Evolutionary conservation across 495 filamentous ascomycete genomes (phyloP), one percentile per base, ranked within the genome.

Genomic region (Venustampulla echinocandica): DNA sequence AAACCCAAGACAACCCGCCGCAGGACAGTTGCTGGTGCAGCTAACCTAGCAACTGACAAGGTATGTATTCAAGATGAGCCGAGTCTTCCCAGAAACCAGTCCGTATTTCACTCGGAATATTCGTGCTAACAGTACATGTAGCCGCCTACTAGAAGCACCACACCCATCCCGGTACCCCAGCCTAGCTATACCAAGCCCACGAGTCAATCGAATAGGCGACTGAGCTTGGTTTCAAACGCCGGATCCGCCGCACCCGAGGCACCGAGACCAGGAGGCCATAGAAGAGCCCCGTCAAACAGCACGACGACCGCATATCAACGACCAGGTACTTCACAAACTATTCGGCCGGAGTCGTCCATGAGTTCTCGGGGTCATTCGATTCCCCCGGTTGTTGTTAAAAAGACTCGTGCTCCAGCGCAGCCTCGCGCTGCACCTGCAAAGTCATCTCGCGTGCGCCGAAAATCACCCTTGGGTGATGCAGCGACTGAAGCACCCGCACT

Each of bases 21-120:
- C 34, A 80, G 68, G 48, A 90, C 85, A 0, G 76, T 88, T 33
- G 80, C 77, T 35, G 74, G 72, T 50, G 63, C 69, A 5, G 63
- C 69, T 17, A 65, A 67, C 22, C 48, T 76, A 3, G 63, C 68
- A 4, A 62, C 59, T 20, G 72, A 75, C 15, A 68, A 73, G 58
- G 71, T 70, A 33, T 60, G 61, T 13, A 10, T 50, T 49, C 24
- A 35, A 10, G 5, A 4, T 14, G 18, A 4, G 5, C 5, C n/a
- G 11, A n/a, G 13, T 35, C 41, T 37, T 36, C 45, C 51, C 56
- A 46, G 15, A 34, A 39, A 22, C 3, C 11, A 44, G 10, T 6
- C 18, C n/a, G n/a, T 14, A n/a, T 6, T 14, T 10, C 6, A 7
- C 33, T 5, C 4, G 33, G n/a, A n/a, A n/a, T n/a, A 44, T 22